Percentiles rank a stretch among this genome's conserved stretches.
Conservation (phyloP, 1,284 basidiomycete genomes). For the Schizophyllum amplum region DNA sequence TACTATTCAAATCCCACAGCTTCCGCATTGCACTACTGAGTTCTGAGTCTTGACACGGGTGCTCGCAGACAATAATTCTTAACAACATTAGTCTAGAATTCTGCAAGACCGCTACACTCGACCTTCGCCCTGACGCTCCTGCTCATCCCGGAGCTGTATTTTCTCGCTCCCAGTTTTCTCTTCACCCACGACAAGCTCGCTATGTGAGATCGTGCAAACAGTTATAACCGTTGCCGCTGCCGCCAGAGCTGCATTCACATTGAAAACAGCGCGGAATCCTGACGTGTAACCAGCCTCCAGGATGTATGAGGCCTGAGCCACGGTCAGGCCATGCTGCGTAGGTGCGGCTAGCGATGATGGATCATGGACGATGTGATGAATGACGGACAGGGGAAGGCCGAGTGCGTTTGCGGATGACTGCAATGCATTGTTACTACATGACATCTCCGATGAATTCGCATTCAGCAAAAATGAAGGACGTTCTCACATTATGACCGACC, state of each 20-base stretch:
- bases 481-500: constrained; percentile 45
- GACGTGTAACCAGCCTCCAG: constrained; percentile 43
- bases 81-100: too few relatives aligned
- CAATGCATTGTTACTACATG: constrained; percentile 46
- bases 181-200: too few relatives aligned
- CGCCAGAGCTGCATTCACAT: constrained; percentile 42
- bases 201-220: constrained; percentile 48
- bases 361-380: constrained; percentile 38
- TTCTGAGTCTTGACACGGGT: too few relatives aligned
- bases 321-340: constrained; percentile 27
- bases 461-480: background rate
- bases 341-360: constrained; percentile 35
- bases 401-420: constrained; percentile 28
- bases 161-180: too few relatives aligned
- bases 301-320: constrained; percentile 29
- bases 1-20: too few relatives aligned
- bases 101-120: too few relatives aligned
- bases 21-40: too few relatives aligned
- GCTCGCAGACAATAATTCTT: too few relatives aligned
- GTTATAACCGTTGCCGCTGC: constrained; percentile 41
- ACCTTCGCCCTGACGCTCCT: too few relatives aligned
- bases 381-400: constrained; percentile 25
- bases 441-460: background rate
- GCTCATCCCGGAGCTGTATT: too few relatives aligned
- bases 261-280: constrained; percentile 52